These are phyloP conservation scores for Coemansia sp. DNA, from an alignment of 192 early-diverging fungal genomes.

Conservation along the genomic window DNA sequence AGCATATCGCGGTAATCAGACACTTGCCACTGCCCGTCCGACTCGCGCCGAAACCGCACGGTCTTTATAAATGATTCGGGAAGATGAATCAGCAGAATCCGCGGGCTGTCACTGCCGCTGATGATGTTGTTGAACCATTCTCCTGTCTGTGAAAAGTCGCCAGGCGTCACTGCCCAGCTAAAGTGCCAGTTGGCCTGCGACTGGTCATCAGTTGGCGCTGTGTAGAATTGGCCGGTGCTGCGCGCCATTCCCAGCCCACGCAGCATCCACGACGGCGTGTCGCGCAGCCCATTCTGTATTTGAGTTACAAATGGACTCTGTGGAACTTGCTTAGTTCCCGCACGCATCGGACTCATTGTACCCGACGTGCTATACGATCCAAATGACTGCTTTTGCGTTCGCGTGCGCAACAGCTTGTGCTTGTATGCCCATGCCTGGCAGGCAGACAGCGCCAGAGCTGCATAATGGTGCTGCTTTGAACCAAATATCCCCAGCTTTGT, in stretches of 20 bases:
- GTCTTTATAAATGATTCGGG: slow-evolving; percentile 36
- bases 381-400: slow-evolving; percentile 24
- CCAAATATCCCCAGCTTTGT: slow-evolving; percentile 32
- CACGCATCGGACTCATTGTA: slow-evolving; percentile 22
- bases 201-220: slow-evolving; percentile 9
- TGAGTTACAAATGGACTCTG: slow-evolving; percentile 21
- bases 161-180: slow-evolving; percentile 42
- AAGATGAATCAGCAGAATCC: slow-evolving; percentile 40
- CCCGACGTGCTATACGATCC: slow-evolving; percentile 19
- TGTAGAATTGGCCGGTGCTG: slow-evolving; percentile 25
- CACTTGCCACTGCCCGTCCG: slow-evolving; percentile 13
- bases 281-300: slow-evolving; percentile 16
- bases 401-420: slow-evolving; percentile 25
- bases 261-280: slow-evolving; percentile 43
- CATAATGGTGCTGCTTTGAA: slow-evolving; percentile 29
- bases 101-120: slow-evolving; percentile 7
- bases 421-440: slow-evolving; percentile 40
- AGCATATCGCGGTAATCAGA: slow-evolving; percentile 46
- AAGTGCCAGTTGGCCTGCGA: slow-evolving; percentile 36
- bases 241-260: slow-evolving; percentile 33
- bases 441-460: slow-evolving; percentile 34
- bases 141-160: slow-evolving; percentile 30
- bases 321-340: slow-evolving; percentile 15
- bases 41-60: slow-evolving; percentile 14
- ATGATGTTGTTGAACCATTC: slow-evolving; percentile 29